These are phyloP conservation scores for Oemleria cerasiformis DNA, from an alignment of 306 rosid genomes.

Conservation along the genomic window DNA sequence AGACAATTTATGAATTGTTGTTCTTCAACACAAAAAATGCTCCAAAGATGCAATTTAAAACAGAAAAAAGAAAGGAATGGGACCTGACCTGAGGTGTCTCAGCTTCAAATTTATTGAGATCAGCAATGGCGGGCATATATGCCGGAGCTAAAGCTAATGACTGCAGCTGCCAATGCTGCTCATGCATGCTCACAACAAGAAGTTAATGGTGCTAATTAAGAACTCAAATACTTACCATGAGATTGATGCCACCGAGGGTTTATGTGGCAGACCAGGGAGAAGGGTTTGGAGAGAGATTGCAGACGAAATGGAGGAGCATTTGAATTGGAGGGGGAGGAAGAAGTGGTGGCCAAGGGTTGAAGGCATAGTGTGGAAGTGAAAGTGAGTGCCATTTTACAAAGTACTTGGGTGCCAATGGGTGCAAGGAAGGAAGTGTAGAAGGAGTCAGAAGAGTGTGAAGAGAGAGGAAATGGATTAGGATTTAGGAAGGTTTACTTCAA, in stretches of 20 bases:
- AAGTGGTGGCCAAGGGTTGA: slow-evolving; percentile 26
- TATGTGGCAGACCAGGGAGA: slow-evolving; percentile 34
- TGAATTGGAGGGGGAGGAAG: slow-evolving; percentile 27
- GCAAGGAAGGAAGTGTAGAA: slow-evolving; percentile 1
- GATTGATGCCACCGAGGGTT: slow-evolving; percentile 22
- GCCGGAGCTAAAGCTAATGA: slow-evolving; percentile 55
- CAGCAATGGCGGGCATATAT: slow-evolving; percentile 83
- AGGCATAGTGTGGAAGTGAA: slow-evolving; percentile 47
- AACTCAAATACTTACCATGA: slow-evolving; percentile 18
- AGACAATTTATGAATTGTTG: neutral
- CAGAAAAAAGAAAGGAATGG: neutral
- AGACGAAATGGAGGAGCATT: slow-evolving; percentile 23
- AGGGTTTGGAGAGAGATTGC: slow-evolving; percentile 33
- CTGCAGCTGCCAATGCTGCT: slow-evolving; percentile 59
- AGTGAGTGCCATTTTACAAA: slow-evolving; percentile 47
- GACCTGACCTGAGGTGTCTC: slow-evolving; percentile 70
- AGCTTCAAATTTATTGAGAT: slow-evolving; percentile 85
- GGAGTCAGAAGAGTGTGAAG: neutral
- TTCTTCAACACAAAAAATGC: neutral
- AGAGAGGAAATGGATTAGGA: too few species aligned
- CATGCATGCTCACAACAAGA: neutral
- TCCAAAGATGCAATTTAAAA: neutral
- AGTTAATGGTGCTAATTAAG: neutral
- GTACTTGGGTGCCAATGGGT: neutral
- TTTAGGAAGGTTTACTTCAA: neutral